These are phyloP conservation scores for Prunus salicina DNA, from an alignment of 306 rosid genomes.

Conservation along the genomic window DNA sequence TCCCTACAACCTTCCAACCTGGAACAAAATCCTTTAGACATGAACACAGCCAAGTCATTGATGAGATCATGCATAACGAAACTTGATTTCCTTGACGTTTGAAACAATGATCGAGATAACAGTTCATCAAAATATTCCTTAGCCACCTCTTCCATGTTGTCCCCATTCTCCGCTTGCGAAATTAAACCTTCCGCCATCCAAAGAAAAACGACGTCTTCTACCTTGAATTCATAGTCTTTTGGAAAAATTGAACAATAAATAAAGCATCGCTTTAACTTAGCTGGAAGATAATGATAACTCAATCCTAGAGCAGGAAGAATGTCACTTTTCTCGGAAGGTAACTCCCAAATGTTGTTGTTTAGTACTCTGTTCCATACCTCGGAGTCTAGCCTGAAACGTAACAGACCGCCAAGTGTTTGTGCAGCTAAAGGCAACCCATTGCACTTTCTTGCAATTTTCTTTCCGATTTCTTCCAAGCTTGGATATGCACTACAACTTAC, in stretches of 20 bases:
- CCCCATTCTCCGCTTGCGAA: neutral
- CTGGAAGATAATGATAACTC: constrained; percentile 19
- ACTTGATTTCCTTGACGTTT: neutral
- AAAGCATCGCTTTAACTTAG: constrained; percentile 18
- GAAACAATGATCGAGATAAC: constrained; percentile 4
- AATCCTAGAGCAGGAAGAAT: neutral
- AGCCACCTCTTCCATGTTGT: neutral
- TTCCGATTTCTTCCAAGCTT: constrained; percentile 13
- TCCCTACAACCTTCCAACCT: neutral
- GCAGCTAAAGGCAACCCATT: constrained; percentile 22
- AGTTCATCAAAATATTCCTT: neutral
- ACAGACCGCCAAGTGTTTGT: neutral
- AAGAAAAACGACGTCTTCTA: neutral
- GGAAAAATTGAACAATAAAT: constrained; percentile 18
- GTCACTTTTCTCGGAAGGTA: neutral
- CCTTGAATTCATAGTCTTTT: neutral
- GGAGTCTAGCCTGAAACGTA: neutral
- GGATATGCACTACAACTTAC: neutral
- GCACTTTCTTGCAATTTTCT: constrained; percentile 19
- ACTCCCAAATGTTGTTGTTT: neutral
- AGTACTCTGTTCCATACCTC: neutral
- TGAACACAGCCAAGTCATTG: neutral
- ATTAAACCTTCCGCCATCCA: constrained; percentile 28
- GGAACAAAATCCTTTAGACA: neutral
- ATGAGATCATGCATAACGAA: neutral